Conservation (phyloP, 495 filamentous ascomycete genomes). For the Hyphodiscus hymeniophilus region DNA sequence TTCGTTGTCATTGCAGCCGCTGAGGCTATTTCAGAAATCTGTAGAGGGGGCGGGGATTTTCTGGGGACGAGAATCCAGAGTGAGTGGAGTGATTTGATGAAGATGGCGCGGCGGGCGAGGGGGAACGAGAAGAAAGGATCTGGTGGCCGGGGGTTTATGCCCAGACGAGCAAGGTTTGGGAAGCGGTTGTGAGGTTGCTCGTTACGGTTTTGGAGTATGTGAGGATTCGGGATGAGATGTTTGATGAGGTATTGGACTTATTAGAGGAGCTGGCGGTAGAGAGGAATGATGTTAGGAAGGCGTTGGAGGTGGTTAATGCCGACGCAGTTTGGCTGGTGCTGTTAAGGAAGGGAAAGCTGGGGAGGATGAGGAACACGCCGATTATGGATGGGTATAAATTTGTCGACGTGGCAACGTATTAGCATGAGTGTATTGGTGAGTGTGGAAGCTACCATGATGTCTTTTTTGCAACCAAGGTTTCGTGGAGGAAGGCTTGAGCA, state of each 20-base stretch:
- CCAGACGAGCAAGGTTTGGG: slow-evolving; percentile 48
- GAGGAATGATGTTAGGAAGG: slow-evolving; percentile 38
- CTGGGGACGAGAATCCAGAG: slow-evolving; percentile 59
- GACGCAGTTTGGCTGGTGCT: slow-evolving; percentile 65
- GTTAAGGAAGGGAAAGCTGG: slow-evolving; percentile 30
- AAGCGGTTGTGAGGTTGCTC: slow-evolving; percentile 46
- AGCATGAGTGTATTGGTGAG: not conserved
- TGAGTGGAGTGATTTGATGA: slow-evolving; percentile 54
- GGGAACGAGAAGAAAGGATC: slow-evolving; percentile 20
- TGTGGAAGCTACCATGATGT: no score
- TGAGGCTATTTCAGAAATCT: slow-evolving; percentile 54
- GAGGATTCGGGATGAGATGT: slow-evolving; percentile 49
- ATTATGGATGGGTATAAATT: slow-evolving; percentile 30
- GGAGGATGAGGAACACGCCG: slow-evolving; percentile 26
- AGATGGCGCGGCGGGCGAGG: slow-evolving; percentile 23
- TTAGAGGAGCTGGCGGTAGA: slow-evolving; percentile 40
- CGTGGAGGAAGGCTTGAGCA: no score
- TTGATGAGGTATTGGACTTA: slow-evolving; percentile 59
- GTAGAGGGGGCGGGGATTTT: slow-evolving; percentile 68
- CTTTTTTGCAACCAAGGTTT: no score
- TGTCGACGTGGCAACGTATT: not conserved
- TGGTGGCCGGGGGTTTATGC: slow-evolving; percentile 37
- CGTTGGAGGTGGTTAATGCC: slow-evolving; percentile 51
- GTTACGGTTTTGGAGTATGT: slow-evolving; percentile 47
- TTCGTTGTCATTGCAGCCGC: slow-evolving; percentile 66